Evolutionary conservation across 2,329 filamentous ascomycete genomes (phyloP).

Genomic region (Neoascochyta sp.): DNA sequence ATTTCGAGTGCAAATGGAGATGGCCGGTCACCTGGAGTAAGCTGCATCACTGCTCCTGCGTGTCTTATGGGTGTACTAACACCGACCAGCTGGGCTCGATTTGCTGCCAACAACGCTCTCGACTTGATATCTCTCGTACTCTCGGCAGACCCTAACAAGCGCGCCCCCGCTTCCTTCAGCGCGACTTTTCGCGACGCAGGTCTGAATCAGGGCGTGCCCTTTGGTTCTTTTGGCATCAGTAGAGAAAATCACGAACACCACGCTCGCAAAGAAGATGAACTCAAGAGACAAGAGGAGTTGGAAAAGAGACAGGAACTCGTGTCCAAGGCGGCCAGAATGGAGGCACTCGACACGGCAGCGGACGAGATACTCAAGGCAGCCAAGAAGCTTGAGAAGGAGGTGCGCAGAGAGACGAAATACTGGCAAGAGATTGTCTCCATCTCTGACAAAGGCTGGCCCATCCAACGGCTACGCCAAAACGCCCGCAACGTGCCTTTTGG

Average conservation of each 20-base stretch:
- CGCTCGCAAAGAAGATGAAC: conserved; percentile 16
- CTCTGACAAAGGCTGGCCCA: conserved; percentile 78
- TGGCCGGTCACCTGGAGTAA: conserved; percentile 42
- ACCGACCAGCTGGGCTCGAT: conserved; percentile 25
- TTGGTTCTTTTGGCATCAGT: conserved; percentile 28
- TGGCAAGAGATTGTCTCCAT: conserved; percentile 84
- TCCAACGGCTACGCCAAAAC: conserved; percentile 44
- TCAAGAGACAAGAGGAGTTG: conserved; percentile 31
- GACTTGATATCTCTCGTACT: conserved; percentile 33
- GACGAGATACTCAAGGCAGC: conserved; percentile 71
- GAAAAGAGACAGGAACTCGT: conserved; percentile 46
- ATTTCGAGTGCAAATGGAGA: conserved; percentile 39
- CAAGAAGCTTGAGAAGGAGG: conserved; percentile 69
- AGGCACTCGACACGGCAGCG: conserved; percentile 70
- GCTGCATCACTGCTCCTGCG: conserved; percentile 51
- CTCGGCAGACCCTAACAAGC: conserved; percentile 28
- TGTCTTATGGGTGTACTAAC: conserved; percentile 21
- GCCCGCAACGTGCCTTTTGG: conserved; percentile 71
- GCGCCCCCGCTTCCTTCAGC: conserved; percentile 25
- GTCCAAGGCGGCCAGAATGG: conserved; percentile 69
- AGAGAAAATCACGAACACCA: conserved; percentile 19
- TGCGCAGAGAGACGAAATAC: conserved; percentile 76
- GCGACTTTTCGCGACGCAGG: conserved; percentile 23
- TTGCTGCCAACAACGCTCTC: conserved; percentile 31
- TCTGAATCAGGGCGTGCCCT: conserved; percentile 35